Evolutionary conservation across 1,284 basidiomycete genomes (phyloP).

Genomic region (Ganoderma leucocontextum): DNA sequence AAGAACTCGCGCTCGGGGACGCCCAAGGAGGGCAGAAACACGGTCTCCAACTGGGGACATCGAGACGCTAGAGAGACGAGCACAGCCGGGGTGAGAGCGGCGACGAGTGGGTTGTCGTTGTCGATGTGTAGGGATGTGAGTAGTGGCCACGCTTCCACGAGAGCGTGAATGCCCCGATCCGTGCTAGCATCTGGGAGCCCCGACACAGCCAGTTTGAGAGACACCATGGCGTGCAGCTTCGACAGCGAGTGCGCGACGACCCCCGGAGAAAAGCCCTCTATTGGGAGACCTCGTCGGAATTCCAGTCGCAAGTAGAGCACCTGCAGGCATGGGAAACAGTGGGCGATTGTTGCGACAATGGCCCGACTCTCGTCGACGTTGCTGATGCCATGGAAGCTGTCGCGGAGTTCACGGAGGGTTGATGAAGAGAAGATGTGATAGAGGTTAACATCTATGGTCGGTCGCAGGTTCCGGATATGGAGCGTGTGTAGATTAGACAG

Average conservation of each 20-base stretch:
- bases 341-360: background rate
- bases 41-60: background rate
- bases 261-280: background rate
- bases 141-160: background rate
- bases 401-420: background rate
- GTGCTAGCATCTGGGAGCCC: background rate
- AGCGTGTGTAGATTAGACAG: no score
- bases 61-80: background rate
- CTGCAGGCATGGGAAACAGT: background rate
- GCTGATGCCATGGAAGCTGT: no score
- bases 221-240: background rate
- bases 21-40: background rate
- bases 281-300: background rate
- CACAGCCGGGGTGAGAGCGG: background rate
- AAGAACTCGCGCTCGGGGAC: background rate
- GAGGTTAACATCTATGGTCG: no score
- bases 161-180: background rate
- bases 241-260: background rate
- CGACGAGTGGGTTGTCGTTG: background rate
- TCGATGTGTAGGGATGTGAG: background rate
- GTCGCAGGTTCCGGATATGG: no score
- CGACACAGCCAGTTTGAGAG: background rate
- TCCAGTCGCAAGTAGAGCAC: background rate
- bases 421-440: background rate
- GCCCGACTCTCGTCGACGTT: background rate